Conservation (phyloP, 2,329 filamentous ascomycete species). For the Leptographium wingfieldii region DNA sequence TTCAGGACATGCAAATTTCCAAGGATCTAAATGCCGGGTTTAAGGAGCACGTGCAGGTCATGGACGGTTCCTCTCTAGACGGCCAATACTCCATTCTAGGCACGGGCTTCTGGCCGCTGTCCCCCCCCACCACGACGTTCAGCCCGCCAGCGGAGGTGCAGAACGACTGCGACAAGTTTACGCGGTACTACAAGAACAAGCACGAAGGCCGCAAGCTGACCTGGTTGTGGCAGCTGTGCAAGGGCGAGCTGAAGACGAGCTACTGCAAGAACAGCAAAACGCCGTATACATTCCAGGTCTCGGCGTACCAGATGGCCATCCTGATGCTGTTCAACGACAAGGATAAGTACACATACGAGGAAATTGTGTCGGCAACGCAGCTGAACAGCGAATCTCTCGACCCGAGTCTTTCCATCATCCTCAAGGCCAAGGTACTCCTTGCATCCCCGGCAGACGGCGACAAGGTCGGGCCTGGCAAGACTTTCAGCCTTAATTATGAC, state of each 20-base stretch:
- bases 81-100: slow-evolving; percentile 87
- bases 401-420: slow-evolving; percentile 69
- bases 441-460: slow-evolving; percentile 59
- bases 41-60: slow-evolving; percentile 58
- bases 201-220: slow-evolving; percentile 93
- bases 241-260: slow-evolving; percentile 88
- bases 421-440: slow-evolving; percentile 84
- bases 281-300: slow-evolving; percentile 93
- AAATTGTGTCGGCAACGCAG: slow-evolving; percentile 71
- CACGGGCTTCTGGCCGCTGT: slow-evolving; percentile 94
- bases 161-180: slow-evolving; percentile 80
- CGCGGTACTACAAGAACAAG: slow-evolving; percentile 88
- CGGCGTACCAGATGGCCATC: slow-evolving; percentile 95
- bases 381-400: slow-evolving; percentile 75
- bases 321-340: slow-evolving; percentile 88
- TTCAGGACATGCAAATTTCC: slow-evolving; percentile 98
- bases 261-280: slow-evolving; percentile 85
- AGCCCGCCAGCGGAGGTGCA: slow-evolving; percentile 74
- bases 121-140: slow-evolving; percentile 77
- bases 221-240: slow-evolving; percentile 97
- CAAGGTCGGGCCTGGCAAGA: slow-evolving; percentile 66
- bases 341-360: slow-evolving; percentile 74
- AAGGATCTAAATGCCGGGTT: slow-evolving; percentile 91
- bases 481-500: slow-evolving; percentile 77
- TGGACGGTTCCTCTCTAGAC: slow-evolving; percentile 63